A percentile compares a stretch with the other conserved stretches of the same genome.
Conservation (phyloP, 2,329 filamentous ascomycete genomes). For the Dactylellina sp. region DNA sequence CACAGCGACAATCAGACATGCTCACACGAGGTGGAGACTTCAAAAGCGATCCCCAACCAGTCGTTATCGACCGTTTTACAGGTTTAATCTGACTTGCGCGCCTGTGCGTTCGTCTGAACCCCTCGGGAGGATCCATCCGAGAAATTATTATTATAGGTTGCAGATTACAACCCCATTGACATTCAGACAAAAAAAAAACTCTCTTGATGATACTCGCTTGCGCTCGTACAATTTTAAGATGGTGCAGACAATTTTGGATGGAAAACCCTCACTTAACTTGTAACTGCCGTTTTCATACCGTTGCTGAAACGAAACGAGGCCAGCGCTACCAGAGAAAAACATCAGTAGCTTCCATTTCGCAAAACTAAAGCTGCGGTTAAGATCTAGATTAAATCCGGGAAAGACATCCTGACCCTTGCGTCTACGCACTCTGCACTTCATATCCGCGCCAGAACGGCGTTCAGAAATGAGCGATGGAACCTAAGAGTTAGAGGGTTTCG, state of each 20-base stretch:
- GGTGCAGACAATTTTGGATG: conserved; percentile 27
- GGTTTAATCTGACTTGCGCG: conserved; percentile 18
- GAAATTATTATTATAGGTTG: conserved; percentile 14
- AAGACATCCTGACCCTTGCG: conserved; percentile 44
- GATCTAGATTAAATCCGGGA: conserved; percentile 40
- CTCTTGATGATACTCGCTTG: conserved; percentile 4
- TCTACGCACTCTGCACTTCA: conserved; percentile 40
- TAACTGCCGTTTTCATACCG: conserved; percentile 44
- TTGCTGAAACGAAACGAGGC: conserved; percentile 44
- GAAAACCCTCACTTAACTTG: conserved; percentile 15
- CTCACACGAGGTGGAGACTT: conserved; percentile 10
- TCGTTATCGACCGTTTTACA: conserved; percentile 19
- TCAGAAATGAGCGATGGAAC: conserved; percentile 32
- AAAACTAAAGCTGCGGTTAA: conserved; percentile 20
- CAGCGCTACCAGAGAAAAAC: conserved; percentile 32
- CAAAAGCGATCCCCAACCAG: conserved; percentile 16
- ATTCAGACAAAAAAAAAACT: background rate
- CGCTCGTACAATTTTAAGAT: conserved; percentile 19
- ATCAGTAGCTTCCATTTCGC: conserved; percentile 23
- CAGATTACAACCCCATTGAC: conserved; percentile 5
- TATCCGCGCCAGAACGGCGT: conserved; percentile 48
- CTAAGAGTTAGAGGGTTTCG: conserved; percentile 13
- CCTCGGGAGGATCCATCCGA: conserved; percentile 22
- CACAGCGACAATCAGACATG: conserved; percentile 35
- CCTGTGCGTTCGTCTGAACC: conserved; percentile 31